Evolutionary conservation across 108 stramenopile genomes (phyloP), one percentile per base, ranked within the genome.

Genomic region (Pelagomonas calceolata): DNA sequence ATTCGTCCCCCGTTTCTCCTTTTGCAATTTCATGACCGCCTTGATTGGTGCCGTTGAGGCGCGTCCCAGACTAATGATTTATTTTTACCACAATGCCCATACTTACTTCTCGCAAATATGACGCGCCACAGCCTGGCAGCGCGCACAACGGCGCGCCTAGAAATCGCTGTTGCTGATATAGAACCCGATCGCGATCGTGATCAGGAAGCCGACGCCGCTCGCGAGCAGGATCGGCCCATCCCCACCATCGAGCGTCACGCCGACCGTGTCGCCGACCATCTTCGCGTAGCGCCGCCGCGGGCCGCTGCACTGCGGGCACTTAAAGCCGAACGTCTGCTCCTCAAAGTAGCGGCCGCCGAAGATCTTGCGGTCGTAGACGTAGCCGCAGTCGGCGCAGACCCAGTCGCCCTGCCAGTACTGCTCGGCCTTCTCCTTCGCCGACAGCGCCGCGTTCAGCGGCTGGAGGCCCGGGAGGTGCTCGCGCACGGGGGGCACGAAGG

Each of bases 381-480:
- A 96, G 45, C 95, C 95, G 65, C 95, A 96, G 68, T 95, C 95
- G 75, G 92, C 93, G 85, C 95, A 96, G 0, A 96, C 94, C 95
- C 95, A 96, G 82, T 96, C 95, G 66, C 95, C 95, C 70, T 90
- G 83, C 95, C 95, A 96, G 86, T 81, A 96, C 70, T 79, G 74
- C 36, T 82, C 74, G 18, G 76, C 83, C 78, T 69, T 76, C 30
- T 73, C 89, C 73, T 76, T 82, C 66, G 85, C 88, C 63, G 81
- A 87, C 30, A 83, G 84, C 39, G 39, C 39, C 39, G 5, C 39
- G 9, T 43, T 43, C 39, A 10, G 39, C 39, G 9, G 39, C 9
- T 12, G 9, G 12, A 43, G 12, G 39, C 9, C 39, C 39, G 5
- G 39, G 39, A 5, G 39, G 39, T 12, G 39, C 39, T 10, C 39